These are phyloP conservation scores for Pisolithus microcarpus DNA, from an alignment of 768 basidiomycete genomes.

Conservation along the genomic window DNA sequence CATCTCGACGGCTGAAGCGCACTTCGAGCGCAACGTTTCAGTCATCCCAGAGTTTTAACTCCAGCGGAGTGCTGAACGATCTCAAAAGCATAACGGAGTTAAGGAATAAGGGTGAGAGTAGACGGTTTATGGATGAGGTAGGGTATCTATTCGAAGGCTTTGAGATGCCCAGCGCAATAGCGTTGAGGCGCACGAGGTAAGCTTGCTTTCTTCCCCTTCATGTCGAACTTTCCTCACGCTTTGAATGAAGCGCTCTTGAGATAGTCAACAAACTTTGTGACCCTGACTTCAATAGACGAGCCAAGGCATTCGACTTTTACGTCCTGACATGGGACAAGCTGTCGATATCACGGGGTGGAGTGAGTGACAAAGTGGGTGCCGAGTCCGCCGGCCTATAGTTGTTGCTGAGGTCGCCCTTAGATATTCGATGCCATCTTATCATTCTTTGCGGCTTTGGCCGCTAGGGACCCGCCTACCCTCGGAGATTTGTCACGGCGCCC, in stretches of 20 bases:
- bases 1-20: slow-evolving; percentile 9
- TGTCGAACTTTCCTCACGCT: neutral
- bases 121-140: slow-evolving; percentile 76
- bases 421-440: slow-evolving; percentile 57
- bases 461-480: slow-evolving; percentile 51
- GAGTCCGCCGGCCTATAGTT: neutral
- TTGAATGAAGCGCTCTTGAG: slow-evolving; percentile 57
- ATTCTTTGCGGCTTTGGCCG: slow-evolving; percentile 55
- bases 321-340: slow-evolving; percentile 63
- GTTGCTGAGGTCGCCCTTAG: slow-evolving; percentile 26
- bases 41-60: slow-evolving; percentile 30
- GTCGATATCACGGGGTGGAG: slow-evolving; percentile 49
- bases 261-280: slow-evolving; percentile 70
- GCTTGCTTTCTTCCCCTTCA: slow-evolving; percentile 1
- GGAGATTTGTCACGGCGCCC: slow-evolving; percentile 42
- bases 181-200: slow-evolving; percentile 64
- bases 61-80: slow-evolving; percentile 61
- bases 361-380: slow-evolving; percentile 49
- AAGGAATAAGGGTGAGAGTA: slow-evolving; percentile 70
- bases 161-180: slow-evolving; percentile 41
- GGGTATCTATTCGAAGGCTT: slow-evolving; percentile 83
- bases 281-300: slow-evolving; percentile 68
- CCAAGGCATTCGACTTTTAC: slow-evolving; percentile 70
- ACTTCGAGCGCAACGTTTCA: slow-evolving; percentile 27
- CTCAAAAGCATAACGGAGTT: slow-evolving; percentile 77